These are phyloP conservation scores for Fusarium sambucinum DNA, from an alignment of 2,329 filamentous ascomycete genomes.

Conservation along the genomic window DNA sequence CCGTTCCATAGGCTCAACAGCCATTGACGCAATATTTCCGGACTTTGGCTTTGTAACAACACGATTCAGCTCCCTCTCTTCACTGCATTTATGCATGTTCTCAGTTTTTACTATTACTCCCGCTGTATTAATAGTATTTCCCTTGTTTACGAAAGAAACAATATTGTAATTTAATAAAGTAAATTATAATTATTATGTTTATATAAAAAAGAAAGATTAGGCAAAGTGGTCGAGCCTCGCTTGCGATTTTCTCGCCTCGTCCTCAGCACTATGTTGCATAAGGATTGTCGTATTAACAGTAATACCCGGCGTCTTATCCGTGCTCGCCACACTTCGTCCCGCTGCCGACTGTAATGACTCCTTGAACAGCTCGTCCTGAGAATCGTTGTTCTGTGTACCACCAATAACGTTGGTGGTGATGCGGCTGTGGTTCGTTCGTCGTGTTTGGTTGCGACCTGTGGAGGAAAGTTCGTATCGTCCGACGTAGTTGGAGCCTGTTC, in stretches of 20 bases:
- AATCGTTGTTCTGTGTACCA: slow-evolving; percentile 41
- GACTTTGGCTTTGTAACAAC: too few species aligned
- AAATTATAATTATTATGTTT: slow-evolving; percentile 5
- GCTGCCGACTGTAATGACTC: background rate
- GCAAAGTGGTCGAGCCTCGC: slow-evolving; percentile 19
- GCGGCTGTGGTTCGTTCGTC: slow-evolving; percentile 40
- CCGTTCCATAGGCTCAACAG: too few species aligned
- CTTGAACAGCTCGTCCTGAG: slow-evolving; percentile 43
- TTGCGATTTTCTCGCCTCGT: slow-evolving; percentile 10
- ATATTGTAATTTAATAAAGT: background rate
- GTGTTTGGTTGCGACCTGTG: slow-evolving; percentile 24
- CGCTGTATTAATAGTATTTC: rapidly evolving
- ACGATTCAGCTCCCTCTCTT: too few species aligned
- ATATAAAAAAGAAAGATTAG: background rate
- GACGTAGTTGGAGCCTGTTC: slow-evolving; percentile 38
- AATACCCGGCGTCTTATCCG: slow-evolving; percentile 31
- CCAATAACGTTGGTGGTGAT: slow-evolving; percentile 43
- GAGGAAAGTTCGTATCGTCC: slow-evolving; percentile 43
- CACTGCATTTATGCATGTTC: too few species aligned
- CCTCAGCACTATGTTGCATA: slow-evolving; percentile 27
- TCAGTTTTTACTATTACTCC: too few species aligned
- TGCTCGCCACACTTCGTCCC: background rate
- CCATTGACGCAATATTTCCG: too few species aligned
- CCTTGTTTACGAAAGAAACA: rapidly evolving
- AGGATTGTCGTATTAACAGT: slow-evolving; percentile 41